Percentiles rank a stretch among this genome's conserved stretches.
These are phyloP conservation scores for Calonectria fujianensis DNA, from an alignment of 2,329 filamentous ascomycete genomes.

Conservation along the genomic window DNA sequence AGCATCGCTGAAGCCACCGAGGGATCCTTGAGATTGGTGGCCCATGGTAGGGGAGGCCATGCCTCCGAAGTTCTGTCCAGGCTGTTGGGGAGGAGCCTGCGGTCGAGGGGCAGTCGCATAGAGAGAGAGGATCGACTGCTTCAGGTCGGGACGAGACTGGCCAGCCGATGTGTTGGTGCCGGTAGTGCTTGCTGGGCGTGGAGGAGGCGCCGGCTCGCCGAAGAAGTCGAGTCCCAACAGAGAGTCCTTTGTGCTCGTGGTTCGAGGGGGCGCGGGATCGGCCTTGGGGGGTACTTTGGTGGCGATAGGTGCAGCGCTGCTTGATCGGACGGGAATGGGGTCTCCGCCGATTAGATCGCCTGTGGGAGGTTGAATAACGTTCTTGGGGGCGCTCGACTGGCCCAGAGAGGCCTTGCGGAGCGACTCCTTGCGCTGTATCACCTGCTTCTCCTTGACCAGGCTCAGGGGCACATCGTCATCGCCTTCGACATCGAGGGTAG, in stretches of 20 bases:
- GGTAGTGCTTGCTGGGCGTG: slow-evolving; percentile 87
- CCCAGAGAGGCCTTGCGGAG: slow-evolving; percentile 76
- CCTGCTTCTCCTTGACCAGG: slow-evolving; percentile 80
- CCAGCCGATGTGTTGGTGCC: slow-evolving; percentile 75
- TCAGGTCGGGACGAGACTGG: slow-evolving; percentile 91
- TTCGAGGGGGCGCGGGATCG: slow-evolving; percentile 79
- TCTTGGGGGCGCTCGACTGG: slow-evolving; percentile 61
- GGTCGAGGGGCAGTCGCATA: slow-evolving; percentile 90
- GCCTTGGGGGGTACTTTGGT: slow-evolving; percentile 75
- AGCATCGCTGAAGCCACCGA: slow-evolving; percentile 85
- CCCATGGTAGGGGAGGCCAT: slow-evolving; percentile 75
- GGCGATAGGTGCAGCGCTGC: slow-evolving; percentile 81
- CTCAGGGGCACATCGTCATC: slow-evolving; percentile 86
- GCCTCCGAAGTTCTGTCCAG: slow-evolving; percentile 78
- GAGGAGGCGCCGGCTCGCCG: slow-evolving; percentile 82
- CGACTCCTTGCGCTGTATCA: slow-evolving; percentile 75
- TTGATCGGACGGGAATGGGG: slow-evolving; percentile 81
- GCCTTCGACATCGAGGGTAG: slow-evolving; percentile 86
- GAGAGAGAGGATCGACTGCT: slow-evolving; percentile 96
- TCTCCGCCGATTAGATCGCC: slow-evolving; percentile 91
- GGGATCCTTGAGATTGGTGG: slow-evolving; percentile 69
- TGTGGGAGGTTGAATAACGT: slow-evolving; percentile 65
- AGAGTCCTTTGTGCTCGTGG: slow-evolving; percentile 88
- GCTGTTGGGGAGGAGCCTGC: slow-evolving; percentile 73
- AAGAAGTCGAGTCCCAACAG: slow-evolving; percentile 95